These are phyloP conservation scores for Evernia prunastri DNA, from an alignment of 495 filamentous ascomycete species.

Conservation along the genomic window DNA sequence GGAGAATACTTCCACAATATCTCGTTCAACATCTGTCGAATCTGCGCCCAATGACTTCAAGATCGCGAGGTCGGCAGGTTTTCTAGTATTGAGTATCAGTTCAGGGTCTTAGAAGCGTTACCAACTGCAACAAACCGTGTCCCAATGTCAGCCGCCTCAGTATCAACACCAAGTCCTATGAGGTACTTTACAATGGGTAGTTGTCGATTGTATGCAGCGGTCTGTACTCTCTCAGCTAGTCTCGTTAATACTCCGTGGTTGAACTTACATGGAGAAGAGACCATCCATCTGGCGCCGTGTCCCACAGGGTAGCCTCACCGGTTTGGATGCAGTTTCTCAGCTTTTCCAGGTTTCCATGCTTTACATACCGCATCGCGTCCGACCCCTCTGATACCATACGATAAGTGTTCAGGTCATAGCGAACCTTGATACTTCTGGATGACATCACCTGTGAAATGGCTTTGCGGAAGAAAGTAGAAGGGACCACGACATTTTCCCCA, in stretches of 20 bases:
- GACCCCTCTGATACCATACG: conserved; percentile 20
- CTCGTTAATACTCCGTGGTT: not conserved
- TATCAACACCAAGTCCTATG: conserved; percentile 12
- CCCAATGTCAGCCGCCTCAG: conserved; percentile 16
- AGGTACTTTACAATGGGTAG: conserved; percentile 18
- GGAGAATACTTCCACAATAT: conserved; percentile 19
- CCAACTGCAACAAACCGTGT: conserved; percentile 7
- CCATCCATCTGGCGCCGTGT: conserved; percentile 22
- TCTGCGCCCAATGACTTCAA: conserved; percentile 15
- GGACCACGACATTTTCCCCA: not conserved
- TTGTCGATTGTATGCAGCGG: conserved; percentile 17
- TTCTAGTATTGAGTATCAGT: conserved; percentile 2
- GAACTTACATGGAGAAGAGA: conserved; percentile 21
- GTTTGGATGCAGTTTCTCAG: conserved; percentile 9
- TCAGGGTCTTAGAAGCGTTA: not conserved
- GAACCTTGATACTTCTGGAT: conserved; percentile 17
- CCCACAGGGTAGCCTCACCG: conserved; percentile 19
- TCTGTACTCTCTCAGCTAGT: not conserved
- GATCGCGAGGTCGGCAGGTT: conserved; percentile 18
- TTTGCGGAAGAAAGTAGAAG: conserved; percentile 16
- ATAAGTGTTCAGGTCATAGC: conserved; percentile 20
- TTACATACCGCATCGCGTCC: conserved; percentile 16
- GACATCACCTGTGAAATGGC: conserved; percentile 16
- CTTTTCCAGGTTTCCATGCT: conserved; percentile 18
- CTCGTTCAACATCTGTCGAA: conserved; percentile 9